Evolutionary conservation across 768 basidiomycete species (phyloP), one percentile per base, ranked within the genome.

Genomic region (Termitomyces sp.): DNA sequence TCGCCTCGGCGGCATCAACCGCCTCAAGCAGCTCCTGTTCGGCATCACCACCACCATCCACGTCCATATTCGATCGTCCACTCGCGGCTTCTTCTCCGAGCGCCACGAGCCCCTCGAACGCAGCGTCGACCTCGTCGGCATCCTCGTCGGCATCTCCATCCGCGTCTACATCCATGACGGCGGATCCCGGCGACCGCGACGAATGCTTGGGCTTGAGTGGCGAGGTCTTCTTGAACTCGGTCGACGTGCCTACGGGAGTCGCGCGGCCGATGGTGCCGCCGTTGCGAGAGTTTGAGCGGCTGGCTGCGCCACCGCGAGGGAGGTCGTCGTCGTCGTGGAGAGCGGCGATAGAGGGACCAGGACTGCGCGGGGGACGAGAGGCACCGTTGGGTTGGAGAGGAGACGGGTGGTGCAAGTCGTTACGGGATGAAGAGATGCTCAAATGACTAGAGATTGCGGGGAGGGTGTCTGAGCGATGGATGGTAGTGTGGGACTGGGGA

Each of bases 11-110:
- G 6, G 80, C 81, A 59, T 78, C 78, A 0, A 79, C 81, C 37
- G 81, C 81, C 61, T 80, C 81, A n/a, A 81, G 66, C 27, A 82
- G 66, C 27, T 82, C 81, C 48, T 72, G 73, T 13, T 82, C 80
- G 0, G 78, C 73, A 55, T 78, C 78, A 1, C 69, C 69, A 16
- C 65, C 68, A 0, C 27, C 64, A 33, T 65, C 68, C 15, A 58
- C 53, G 6, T 59, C 61, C 51, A 61, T 61, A 31, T 34, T 20
- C 3, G 31, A 53, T n/a, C 50, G 52, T 15, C 27, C 50, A 46
- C 51, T 61, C 15, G 52, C 57, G 7, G 48, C 63, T 20, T 59
- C 60, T 31, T 61, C 65, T 0, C 54, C 60, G 18, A 54, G 57
- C 65, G 44, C 53, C 33, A 48, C 63, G 3, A 57, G 49, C 39